These are phyloP conservation scores for Canavalia ensiformis DNA, from an alignment of 306 rosid species.

Conservation along the genomic window DNA sequence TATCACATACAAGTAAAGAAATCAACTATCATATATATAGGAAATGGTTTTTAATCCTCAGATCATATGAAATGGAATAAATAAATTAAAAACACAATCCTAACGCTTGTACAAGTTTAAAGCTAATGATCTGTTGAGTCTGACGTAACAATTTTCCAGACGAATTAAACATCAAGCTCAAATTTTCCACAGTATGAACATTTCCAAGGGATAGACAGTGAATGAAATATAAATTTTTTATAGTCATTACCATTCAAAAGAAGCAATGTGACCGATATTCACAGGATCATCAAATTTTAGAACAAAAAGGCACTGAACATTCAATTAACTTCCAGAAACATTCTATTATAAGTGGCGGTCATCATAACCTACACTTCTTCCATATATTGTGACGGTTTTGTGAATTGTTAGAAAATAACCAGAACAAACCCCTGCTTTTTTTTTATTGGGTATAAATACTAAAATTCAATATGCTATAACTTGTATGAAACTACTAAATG, in stretches of 20 bases:
- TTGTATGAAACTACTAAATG: too few relatives aligned
- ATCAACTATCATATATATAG: not conserved
- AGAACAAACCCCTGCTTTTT: too few relatives aligned
- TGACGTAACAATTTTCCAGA: not conserved
- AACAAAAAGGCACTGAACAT: slow-evolving; percentile 11
- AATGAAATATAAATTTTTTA: not conserved
- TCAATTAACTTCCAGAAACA: too few relatives aligned
- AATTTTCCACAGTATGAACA: not conserved
- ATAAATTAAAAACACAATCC: slow-evolving; percentile 22
- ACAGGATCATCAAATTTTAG: not conserved
- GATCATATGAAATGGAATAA: not conserved
- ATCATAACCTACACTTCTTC: too few relatives aligned
- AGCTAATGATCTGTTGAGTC: not conserved
- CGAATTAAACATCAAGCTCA: too few relatives aligned
- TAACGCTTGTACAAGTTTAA: not conserved
- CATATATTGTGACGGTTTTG: too few relatives aligned
- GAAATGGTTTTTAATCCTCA: not conserved
- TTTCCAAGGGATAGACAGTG: not conserved
- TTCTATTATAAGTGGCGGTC: too few relatives aligned
- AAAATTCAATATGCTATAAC: too few relatives aligned
- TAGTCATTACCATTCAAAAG: not conserved
- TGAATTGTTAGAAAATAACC: too few relatives aligned
- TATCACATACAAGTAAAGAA: not conserved
- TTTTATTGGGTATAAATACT: too few relatives aligned
- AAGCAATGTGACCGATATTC: slow-evolving; percentile 15